Conservation (phyloP, 2,329 filamentous ascomycete genomes). For the Herpotrichia juniperi region DNA sequence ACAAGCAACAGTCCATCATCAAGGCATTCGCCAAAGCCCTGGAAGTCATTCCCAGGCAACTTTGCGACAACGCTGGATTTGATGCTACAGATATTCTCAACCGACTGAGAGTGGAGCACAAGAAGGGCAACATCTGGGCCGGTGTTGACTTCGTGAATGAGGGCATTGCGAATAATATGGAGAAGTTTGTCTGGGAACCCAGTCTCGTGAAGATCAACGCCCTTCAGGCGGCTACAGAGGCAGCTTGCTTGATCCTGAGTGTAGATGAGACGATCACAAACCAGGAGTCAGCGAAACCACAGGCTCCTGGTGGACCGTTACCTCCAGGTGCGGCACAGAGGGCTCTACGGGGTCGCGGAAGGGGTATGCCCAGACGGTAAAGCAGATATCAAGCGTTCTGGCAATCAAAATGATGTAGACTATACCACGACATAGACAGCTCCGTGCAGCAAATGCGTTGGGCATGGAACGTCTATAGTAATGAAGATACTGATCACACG, state of each 20-base stretch:
- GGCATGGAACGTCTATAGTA: constrained; percentile 41
- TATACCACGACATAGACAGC: constrained; percentile 26
- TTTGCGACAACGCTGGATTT: constrained; percentile 98
- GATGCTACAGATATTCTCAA: constrained; percentile 98
- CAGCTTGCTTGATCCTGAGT: constrained; percentile 90
- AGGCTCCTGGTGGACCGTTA: constrained; percentile 74
- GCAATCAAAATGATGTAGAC: constrained; percentile 15
- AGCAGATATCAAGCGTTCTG: constrained; percentile 5
- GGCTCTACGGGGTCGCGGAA: constrained; percentile 71
- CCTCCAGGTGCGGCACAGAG: constrained; percentile 77
- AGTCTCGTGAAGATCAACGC: constrained; percentile 96
- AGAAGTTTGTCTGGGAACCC: constrained; percentile 96
- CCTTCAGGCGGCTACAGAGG: constrained; percentile 93
- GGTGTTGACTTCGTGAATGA: constrained; percentile 95
- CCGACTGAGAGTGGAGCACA: constrained; percentile 92
- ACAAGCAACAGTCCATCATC: constrained; percentile 97
- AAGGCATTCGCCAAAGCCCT: constrained; percentile 97
- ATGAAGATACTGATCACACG: constrained; percentile 10
- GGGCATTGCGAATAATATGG: constrained; percentile 92
- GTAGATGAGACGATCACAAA: constrained; percentile 99
- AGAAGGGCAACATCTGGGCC: constrained; percentile 90
- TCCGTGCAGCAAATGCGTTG: constrained; percentile 21
- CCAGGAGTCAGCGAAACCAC: constrained; percentile 86
- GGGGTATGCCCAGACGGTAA: constrained; percentile 83
- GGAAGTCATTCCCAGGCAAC: constrained; percentile 93